These are phyloP conservation scores for Taxillus chinensis DNA, from an alignment of 164 flowering plant genomes.

Conservation along the genomic window DNA sequence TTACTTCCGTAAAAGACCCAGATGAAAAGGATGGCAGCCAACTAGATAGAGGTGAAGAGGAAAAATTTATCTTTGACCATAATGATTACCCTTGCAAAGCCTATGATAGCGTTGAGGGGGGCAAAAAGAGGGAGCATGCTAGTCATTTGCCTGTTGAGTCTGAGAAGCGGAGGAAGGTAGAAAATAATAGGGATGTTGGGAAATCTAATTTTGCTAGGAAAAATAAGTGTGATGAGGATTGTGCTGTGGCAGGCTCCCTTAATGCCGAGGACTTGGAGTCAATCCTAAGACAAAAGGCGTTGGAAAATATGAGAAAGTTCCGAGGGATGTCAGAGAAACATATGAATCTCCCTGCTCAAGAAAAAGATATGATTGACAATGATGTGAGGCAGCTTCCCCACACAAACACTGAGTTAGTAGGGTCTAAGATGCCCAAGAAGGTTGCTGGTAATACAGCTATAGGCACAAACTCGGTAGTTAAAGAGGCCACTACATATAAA, in stretches of 20 bases:
- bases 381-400: slow-evolving; percentile 12
- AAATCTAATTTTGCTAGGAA: too few species aligned
- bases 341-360: slow-evolving; percentile 7
- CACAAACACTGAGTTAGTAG: slow-evolving; percentile 7
- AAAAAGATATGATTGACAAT: slow-evolving; percentile 14
- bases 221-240: slow-evolving; percentile 9
- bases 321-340: slow-evolving; percentile 23
- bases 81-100: slow-evolving; percentile 59
- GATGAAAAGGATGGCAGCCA: slow-evolving; percentile 18
- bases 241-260: slow-evolving; percentile 10
- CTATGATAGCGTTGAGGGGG: slow-evolving; percentile 48
- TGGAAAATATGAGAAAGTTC: slow-evolving; percentile 74
- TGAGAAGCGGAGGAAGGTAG: slow-evolving; percentile 17
- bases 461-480: slow-evolving; percentile 7
- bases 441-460: slow-evolving; percentile 9
- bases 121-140: slow-evolving; percentile 22
- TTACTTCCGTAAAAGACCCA: slow-evolving; percentile 18
- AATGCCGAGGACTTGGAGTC: slow-evolving; percentile 49
- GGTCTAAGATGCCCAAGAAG: neutral
- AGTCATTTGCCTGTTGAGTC: slow-evolving; percentile 9
- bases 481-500: slow-evolving; percentile 5
- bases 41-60: slow-evolving; percentile 28
- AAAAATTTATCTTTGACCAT: slow-evolving; percentile 31
- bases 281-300: slow-evolving; percentile 58
- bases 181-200: slow-evolving; percentile 10